Conservation (phyloP, 2,329 filamentous ascomycete genomes). For the Alternaria sp. region DNA sequence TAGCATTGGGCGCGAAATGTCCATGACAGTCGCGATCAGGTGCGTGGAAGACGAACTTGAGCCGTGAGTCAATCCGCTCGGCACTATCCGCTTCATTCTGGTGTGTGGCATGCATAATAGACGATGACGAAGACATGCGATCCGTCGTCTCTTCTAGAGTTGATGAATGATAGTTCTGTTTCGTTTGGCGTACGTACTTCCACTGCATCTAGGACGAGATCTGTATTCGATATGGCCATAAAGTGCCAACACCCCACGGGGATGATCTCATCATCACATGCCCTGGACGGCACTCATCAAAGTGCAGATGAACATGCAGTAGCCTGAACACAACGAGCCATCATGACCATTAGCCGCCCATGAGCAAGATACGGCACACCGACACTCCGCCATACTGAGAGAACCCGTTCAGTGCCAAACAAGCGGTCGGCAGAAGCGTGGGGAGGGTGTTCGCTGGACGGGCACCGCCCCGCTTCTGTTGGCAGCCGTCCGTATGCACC, state of each 20-base stretch:
- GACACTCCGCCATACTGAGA: constrained; percentile 11
- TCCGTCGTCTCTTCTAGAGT: background rate
- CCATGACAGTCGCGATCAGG: background rate
- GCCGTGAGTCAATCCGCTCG: background rate
- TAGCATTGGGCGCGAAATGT: background rate
- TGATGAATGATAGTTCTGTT: background rate
- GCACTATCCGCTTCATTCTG: background rate
- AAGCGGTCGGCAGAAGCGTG: constrained; percentile 20
- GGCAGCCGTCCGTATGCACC: constrained; percentile 8
- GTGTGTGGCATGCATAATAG: background rate
- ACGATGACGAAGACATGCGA: background rate
- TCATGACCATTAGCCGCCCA: background rate
- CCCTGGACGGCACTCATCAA: background rate
- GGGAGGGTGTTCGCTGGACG: constrained; percentile 11
- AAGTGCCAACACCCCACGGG: background rate
- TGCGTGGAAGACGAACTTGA: background rate
- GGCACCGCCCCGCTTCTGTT: constrained; percentile 15
- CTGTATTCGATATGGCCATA: background rate
- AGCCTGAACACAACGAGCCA: constrained; percentile 6
- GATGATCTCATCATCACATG: background rate
- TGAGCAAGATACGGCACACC: constrained; percentile 9
- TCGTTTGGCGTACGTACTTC: background rate
- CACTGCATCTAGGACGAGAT: too few species aligned
- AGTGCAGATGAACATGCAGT: constrained; percentile 4
- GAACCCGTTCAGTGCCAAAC: background rate